These are phyloP conservation scores for Boletus tylopilopsis DNA, from an alignment of 768 basidiomycete genomes.

Conservation along the genomic window DNA sequence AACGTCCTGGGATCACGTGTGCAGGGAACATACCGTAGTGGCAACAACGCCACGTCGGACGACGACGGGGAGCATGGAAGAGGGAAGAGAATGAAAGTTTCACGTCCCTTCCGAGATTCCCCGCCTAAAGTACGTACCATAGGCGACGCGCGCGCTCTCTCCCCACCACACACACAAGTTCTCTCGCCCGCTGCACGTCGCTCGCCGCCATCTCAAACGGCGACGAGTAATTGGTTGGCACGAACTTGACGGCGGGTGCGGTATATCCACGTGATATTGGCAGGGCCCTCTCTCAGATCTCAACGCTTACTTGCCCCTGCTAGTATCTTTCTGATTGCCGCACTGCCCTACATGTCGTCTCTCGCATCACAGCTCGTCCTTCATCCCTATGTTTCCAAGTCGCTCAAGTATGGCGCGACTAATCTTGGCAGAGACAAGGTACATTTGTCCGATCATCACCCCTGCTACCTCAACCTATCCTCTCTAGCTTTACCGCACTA, in stretches of 20 bases:
- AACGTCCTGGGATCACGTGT: slow-evolving; percentile 21
- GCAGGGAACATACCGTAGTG: background rate
- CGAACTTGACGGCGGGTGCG: slow-evolving; percentile 4
- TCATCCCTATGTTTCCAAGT: slow-evolving; percentile 75
- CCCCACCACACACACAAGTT: background rate
- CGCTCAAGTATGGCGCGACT: slow-evolving; percentile 73
- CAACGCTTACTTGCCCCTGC: background rate
- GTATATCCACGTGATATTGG: slow-evolving; percentile 28
- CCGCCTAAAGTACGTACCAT: slow-evolving; percentile 4
- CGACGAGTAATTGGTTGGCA: background rate
- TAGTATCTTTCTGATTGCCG: slow-evolving; percentile 11
- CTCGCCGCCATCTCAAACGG: background rate
- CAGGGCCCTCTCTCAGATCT: slow-evolving; percentile 4
- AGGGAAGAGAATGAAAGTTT: background rate
- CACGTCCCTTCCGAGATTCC: slow-evolving; percentile 4
- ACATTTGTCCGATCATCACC: slow-evolving; percentile 3
- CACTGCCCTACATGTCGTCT: slow-evolving; percentile 24
- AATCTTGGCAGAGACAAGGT: slow-evolving; percentile 93
- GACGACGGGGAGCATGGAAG: slow-evolving; percentile 14
- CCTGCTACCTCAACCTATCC: background rate
- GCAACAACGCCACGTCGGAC: slow-evolving; percentile 4
- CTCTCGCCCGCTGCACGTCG: background rate
- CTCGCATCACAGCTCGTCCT: slow-evolving; percentile 76
- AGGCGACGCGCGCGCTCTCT: background rate
- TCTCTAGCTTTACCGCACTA: slow-evolving; percentile 74